Base-by-base conservation (phyloP, 257 asterid species). In the Rehmannia glutinosa region DNA sequence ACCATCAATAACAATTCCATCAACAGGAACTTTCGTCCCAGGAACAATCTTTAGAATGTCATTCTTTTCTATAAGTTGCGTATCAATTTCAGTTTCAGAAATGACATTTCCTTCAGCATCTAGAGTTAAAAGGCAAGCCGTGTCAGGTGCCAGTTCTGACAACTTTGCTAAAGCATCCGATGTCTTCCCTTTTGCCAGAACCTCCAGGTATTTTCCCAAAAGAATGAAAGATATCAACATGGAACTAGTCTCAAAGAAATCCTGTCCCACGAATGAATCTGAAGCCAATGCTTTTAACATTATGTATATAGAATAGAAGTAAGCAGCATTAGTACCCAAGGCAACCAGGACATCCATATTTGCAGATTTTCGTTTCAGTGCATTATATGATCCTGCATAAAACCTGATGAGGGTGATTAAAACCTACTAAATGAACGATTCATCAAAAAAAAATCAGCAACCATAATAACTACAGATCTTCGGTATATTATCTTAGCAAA, bases 261-360 rank as follows among this genome's bases (percentile, higher is more conserved):
- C 98, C 79, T 90, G 94, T 61, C 98, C 98, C 85, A 90, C 94
- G 64, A 87, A 92, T 23, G 95, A 82, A 61, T 79, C 81, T 45
- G 96, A 84, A 53, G 76, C 69, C 72, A 82, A 76, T 68, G 92
- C 91, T 79, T 90, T 92, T 72, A 87, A 36, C 93, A 92, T 83
- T 45, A 81, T 75, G 69, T 92, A 92, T 54, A 87, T 32, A 6
- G 98, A 92, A 70, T 92, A 92, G 73, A 90, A 92, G 81, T 92
- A 92, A 53, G 98, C 97, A 67, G 98, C 97, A 71, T 92, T 92
- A 35, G 97, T 92, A 72, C 98, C 98, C 90, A 92, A 82, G 32
- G 97, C 97, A 82, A 92, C 97, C 75, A 92, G 83, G 80, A 92
- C 98, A 77, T 93, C 98, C 98, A 93, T 93, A 81, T 93, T 93